Evolutionary conservation across 1,284 basidiomycete genomes (phyloP), one percentile per base, ranked within the genome.

Genomic region (Cutaneotrichosporon sp.): DNA sequence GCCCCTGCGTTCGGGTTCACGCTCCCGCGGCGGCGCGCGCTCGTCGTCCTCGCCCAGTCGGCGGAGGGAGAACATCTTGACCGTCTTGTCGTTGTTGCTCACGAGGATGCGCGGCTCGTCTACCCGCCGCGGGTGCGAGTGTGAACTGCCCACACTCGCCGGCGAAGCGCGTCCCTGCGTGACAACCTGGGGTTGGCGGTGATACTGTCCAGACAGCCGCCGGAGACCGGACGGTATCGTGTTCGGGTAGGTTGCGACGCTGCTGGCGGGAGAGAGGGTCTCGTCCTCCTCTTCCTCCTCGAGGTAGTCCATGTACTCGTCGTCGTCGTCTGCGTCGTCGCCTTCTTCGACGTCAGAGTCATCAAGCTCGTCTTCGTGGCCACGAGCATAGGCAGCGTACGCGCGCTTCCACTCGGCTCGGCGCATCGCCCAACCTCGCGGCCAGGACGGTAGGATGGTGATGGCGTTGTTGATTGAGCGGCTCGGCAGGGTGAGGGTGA

Each of bases 381-480:
- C 70, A 11, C 36, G 60, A 53, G 30, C 55, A 57, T 42, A 60
- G 16, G 61, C 63, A 6, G 47, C 57, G 38, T 65, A 53, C n/a
- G 38, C 40, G 21, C 58, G 42, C 32, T 60, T 65, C 32, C 50
- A 60, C 47, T 66, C 68, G 1, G 62, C 52, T 22, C 69, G 67
- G 16, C 61, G 60, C 34, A 65, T 51, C 0, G 62, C 52, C 76
- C 76, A 78, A 34, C 72, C 72, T 1, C 42, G 46, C 1, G 76
- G 73, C 66, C 71, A 79, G 34, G 70, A 61, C 9, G 80, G 80
- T 2, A 80, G 70, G 51, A 81, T 68, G 26, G 76, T 66, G 51
- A 81, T 73, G n/a, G 76, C 75, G 56, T 81, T 81, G 68, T 81
- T 81, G 73, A 81, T 81, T 3, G 72, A 72, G 36, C 69, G 55